These are phyloP conservation scores for Penstemon newberryi DNA, from an alignment of 257 asterid genomes.

Conservation along the genomic window DNA sequence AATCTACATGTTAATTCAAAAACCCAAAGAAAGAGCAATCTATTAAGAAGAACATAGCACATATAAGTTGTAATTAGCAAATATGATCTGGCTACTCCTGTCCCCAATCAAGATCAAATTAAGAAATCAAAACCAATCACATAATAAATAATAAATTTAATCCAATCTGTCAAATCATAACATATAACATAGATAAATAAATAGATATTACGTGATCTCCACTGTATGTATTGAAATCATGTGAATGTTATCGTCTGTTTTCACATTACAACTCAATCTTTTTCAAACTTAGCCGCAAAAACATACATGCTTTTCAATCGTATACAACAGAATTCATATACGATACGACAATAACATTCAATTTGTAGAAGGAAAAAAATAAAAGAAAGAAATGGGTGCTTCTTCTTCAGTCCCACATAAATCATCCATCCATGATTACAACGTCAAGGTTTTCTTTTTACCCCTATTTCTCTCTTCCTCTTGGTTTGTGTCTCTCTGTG, in stretches of 20 bases:
- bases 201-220: not conserved
- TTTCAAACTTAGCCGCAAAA: constrained; percentile 1
- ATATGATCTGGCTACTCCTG: too few relatives aligned
- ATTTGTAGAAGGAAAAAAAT: constrained; percentile 11
- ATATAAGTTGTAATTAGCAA: too few relatives aligned
- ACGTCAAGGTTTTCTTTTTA: constrained; percentile 54
- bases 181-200: not conserved
- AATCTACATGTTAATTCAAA: too few relatives aligned
- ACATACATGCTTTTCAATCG: not conserved
- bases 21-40: too few relatives aligned
- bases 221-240: not conserved
- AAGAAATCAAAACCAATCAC: not conserved
- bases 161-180: constrained; percentile 23
- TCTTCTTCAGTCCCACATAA: constrained; percentile 49
- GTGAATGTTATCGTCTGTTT: constrained; percentile 4
- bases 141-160: constrained; percentile 5
- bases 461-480: not conserved
- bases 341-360: not conserved
- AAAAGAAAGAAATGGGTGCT: constrained; percentile 47
- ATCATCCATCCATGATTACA: constrained; percentile 67
- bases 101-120: too few relatives aligned
- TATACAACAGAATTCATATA: not conserved
- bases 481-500: not conserved
- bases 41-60: too few relatives aligned
- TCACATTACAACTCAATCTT: constrained; percentile 13